Percentiles rank a stretch among this genome's conserved stretches.
These are phyloP conservation scores for Dactylellina cionopaga DNA, from an alignment of 2,329 filamentous ascomycete species.

Conservation along the genomic window DNA sequence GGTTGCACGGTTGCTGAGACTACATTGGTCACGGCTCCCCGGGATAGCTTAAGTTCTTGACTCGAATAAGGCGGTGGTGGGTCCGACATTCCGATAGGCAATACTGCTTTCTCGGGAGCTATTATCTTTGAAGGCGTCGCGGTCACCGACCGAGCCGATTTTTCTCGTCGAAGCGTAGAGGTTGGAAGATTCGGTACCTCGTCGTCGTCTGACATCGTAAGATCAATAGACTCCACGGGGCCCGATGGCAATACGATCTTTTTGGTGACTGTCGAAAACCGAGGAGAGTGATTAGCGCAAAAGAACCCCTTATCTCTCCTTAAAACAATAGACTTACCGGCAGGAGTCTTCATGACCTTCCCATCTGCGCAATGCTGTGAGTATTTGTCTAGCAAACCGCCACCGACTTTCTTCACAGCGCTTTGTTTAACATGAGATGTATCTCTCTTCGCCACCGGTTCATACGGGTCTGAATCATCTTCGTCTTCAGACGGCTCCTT, in stretches of 20 bases:
- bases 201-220: constrained; percentile 45
- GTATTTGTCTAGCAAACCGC: constrained; percentile 38
- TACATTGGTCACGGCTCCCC: background rate
- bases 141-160: constrained; percentile 18
- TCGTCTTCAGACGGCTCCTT: constrained; percentile 15
- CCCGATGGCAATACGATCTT: constrained; percentile 43
- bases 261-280: constrained; percentile 13
- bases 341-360: constrained; percentile 44
- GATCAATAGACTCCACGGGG: constrained; percentile 46
- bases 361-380: constrained; percentile 48
- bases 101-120: constrained; percentile 2
- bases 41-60: constrained; percentile 11
- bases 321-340: constrained; percentile 11
- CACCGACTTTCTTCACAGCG: constrained; percentile 10
- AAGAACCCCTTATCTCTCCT: background rate
- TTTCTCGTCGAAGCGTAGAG: constrained; percentile 11
- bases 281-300: background rate
- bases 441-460: constrained; percentile 28
- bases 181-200: constrained; percentile 20
- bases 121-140: constrained; percentile 21
- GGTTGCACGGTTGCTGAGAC: background rate
- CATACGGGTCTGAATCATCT: constrained; percentile 40
- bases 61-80: constrained; percentile 48
- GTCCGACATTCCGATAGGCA: constrained; percentile 36
- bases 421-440: background rate